These are phyloP conservation scores for Thalassiosira profunda DNA, from an alignment of 108 stramenopile genomes.

Conservation along the genomic window DNA sequence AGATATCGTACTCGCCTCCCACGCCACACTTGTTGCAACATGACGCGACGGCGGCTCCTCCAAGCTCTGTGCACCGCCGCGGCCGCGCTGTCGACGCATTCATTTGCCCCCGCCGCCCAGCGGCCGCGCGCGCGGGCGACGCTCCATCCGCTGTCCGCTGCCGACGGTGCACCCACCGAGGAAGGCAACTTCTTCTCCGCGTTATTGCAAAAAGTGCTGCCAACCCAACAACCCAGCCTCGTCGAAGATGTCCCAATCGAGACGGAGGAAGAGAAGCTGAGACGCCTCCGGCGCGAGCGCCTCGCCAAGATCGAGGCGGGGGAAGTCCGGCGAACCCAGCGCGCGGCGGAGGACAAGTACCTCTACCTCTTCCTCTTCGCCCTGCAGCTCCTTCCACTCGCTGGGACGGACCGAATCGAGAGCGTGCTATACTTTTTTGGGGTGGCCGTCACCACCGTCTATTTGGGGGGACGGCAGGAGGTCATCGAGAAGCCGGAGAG, in stretches of 20 bases:
- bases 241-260: slow-evolving; percentile 1
- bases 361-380: slow-evolving; percentile 36
- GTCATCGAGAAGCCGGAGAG: slow-evolving; percentile 39
- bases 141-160: too few species aligned
- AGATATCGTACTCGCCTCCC: too few species aligned
- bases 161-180: too few species aligned
- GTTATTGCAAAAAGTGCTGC: too few species aligned
- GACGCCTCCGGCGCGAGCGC: slow-evolving; percentile 33
- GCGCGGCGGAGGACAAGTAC: slow-evolving; percentile 33
- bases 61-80: too few species aligned
- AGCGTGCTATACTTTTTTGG: slow-evolving; percentile 32
- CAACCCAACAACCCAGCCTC: too few species aligned
- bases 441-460: slow-evolving; percentile 33
- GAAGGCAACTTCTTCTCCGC: too few species aligned
- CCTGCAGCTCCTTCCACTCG: slow-evolving; percentile 29
- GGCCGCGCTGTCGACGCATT: too few species aligned
- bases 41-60: too few species aligned
- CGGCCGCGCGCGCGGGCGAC: too few species aligned
- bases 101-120: too few species aligned
- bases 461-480: slow-evolving; percentile 36
- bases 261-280: slow-evolving; percentile 19
- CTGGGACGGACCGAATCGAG: slow-evolving; percentile 32
- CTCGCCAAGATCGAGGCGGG: slow-evolving; percentile 33
- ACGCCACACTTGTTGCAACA: too few species aligned
- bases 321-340: slow-evolving; percentile 28